These are phyloP conservation scores for Combretum micranthum DNA, from an alignment of 345 rosid species.

Conservation along the genomic window DNA sequence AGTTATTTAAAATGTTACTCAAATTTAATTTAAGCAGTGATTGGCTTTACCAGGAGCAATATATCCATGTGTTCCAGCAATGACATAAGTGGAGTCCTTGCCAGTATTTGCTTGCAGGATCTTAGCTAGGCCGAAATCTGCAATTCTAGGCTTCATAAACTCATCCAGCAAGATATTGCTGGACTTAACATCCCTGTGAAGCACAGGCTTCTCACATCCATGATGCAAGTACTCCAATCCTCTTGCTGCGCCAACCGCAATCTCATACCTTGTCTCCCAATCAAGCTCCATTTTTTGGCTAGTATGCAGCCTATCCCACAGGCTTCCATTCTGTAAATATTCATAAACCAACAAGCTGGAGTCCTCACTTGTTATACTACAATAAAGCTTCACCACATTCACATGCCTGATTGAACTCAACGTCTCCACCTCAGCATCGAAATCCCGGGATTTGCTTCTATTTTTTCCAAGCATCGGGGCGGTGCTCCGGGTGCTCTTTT, in stretches of 20 bases:
- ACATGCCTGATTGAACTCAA: conserved; percentile 18
- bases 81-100: conserved; percentile 11
- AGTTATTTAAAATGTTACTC: not conserved
- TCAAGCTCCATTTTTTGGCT: conserved; percentile 14
- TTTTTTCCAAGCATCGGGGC: conserved; percentile 49
- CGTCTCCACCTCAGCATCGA: conserved; percentile 19
- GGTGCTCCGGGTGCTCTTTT: conserved; percentile 32
- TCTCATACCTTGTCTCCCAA: conserved; percentile 17
- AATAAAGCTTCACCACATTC: conserved; percentile 19
- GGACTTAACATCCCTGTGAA: conserved; percentile 34
- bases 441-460: conserved; percentile 23
- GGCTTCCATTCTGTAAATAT: conserved; percentile 20
- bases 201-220: conserved; percentile 25
- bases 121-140: conserved; percentile 22
- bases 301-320: conserved; percentile 19
- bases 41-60: conserved; percentile 15
- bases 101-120: conserved; percentile 8
- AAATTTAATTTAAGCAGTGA: not conserved
- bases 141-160: conserved; percentile 18
- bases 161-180: conserved; percentile 32
- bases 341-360: conserved; percentile 19
- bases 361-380: conserved; percentile 21
- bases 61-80: conserved; percentile 19
- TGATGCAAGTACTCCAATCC: conserved; percentile 32
- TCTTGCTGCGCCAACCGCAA: conserved; percentile 15